A percentile compares a stretch with the other conserved stretches of the same genome.
Evolutionary conservation across 306 rosid species (phyloP).

Genomic region (Phaseolus lunatus): DNA sequence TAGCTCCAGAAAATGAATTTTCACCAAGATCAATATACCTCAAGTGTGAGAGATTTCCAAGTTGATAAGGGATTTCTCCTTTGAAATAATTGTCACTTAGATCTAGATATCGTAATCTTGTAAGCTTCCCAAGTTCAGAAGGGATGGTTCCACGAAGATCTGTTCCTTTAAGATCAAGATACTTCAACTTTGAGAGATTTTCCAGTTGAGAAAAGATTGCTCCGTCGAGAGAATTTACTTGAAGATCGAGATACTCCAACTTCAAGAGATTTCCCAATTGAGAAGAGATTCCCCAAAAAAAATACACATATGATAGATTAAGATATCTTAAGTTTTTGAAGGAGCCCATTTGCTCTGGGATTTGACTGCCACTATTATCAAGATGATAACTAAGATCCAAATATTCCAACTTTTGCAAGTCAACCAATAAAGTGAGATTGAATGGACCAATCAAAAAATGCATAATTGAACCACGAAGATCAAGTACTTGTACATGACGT

Average conservation of each 20-base stretch:
- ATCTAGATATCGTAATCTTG: neutral
- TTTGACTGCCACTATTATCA: accelerated
- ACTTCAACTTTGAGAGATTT: neutral
- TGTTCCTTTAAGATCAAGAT: neutral
- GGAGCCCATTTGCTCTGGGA: neutral
- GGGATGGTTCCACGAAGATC: neutral
- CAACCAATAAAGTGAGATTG: neutral
- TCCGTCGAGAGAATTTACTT: no score
- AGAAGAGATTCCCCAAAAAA: neutral
- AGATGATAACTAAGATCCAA: slow-evolving; percentile 6
- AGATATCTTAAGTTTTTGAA: slow-evolving; percentile 32
- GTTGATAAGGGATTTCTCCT: neutral
- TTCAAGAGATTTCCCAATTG: neutral
- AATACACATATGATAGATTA: accelerated
- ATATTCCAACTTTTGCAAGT: neutral
- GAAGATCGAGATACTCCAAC: no score
- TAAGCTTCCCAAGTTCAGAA: neutral
- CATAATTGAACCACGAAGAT: no score
- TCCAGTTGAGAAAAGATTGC: no score
- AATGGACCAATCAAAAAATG: no score
- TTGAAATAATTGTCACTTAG: neutral
- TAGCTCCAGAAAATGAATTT: neutral
- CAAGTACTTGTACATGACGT: no score
- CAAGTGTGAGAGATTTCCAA: neutral
- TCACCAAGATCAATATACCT: neutral